Evolutionary conservation across 2,329 filamentous ascomycete species (phyloP).

Genomic region (Aspergillus oerlinghausenensis): DNA sequence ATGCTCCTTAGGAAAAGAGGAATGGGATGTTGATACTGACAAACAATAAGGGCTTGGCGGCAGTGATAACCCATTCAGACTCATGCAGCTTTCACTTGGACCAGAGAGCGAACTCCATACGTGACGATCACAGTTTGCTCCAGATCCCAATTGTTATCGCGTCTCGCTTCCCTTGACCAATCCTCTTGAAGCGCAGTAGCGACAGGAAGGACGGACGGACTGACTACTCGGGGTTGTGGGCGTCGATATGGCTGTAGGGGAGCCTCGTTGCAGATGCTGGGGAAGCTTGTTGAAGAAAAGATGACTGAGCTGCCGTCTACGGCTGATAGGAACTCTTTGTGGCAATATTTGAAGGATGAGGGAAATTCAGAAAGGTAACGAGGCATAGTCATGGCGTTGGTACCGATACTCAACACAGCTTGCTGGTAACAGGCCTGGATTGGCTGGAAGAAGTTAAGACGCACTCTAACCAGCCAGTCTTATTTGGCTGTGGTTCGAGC

Average conservation of each 20-base stretch:
- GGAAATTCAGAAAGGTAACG: background rate
- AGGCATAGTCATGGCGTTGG: background rate
- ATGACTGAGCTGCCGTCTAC: background rate
- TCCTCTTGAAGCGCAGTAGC: background rate
- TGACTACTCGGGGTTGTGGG: background rate
- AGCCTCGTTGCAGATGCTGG: background rate
- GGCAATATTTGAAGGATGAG: background rate
- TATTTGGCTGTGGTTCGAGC: background rate
- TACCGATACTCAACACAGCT: background rate
- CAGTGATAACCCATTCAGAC: background rate
- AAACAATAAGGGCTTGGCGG: background rate
- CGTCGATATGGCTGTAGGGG: background rate
- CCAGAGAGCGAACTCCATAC: background rate
- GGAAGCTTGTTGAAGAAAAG: background rate
- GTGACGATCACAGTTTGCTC: background rate
- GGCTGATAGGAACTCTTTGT: background rate
- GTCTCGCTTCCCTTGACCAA: background rate
- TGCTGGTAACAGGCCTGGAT: background rate
- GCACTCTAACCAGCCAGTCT: background rate
- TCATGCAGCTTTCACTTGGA: background rate
- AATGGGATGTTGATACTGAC: background rate
- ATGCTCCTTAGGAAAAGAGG: background rate
- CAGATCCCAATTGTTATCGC: background rate
- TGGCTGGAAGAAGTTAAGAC: background rate
- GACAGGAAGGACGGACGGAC: background rate